A percentile compares a stretch with the other conserved stretches of the same genome.
These are phyloP conservation scores for Xylaria sp. DNA, from an alignment of 2,329 filamentous ascomycete genomes.

Conservation along the genomic window DNA sequence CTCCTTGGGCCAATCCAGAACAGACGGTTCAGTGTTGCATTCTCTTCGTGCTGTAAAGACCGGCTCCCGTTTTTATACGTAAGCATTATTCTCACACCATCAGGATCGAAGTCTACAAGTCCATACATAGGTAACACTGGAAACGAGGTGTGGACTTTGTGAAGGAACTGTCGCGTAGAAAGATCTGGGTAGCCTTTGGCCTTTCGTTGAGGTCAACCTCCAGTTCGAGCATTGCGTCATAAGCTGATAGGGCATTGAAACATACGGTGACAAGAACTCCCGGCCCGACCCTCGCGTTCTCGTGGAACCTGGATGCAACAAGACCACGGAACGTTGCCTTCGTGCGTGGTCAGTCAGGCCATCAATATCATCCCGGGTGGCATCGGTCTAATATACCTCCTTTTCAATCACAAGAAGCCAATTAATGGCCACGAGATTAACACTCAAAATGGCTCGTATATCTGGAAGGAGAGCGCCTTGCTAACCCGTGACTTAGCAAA, in stretches of 20 bases:
- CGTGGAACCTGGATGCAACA: constrained; percentile 66
- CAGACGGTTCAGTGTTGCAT: constrained; percentile 61
- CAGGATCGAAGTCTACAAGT: constrained; percentile 79
- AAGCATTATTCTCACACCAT: constrained; percentile 77
- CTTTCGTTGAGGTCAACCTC: constrained; percentile 52
- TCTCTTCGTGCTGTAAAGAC: constrained; percentile 68
- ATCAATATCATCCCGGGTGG: not conserved
- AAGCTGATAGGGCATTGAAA: not conserved
- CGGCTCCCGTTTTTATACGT: constrained; percentile 79
- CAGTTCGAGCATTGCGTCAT: not conserved
- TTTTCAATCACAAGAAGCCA: constrained; percentile 85
- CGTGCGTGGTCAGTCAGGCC: constrained; percentile 7
- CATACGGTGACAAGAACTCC: constrained; percentile 75
- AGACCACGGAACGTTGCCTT: constrained; percentile 81
- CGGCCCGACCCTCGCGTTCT: constrained; percentile 57
- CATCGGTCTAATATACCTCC: constrained; percentile 62
- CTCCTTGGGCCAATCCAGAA: constrained; percentile 72
- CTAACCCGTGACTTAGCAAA: constrained; percentile 27
- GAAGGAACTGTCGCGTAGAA: constrained; percentile 72
- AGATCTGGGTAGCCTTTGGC: constrained; percentile 87
- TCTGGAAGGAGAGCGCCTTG: constrained; percentile 72
- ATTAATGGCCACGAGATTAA: constrained; percentile 60
- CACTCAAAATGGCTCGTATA: constrained; percentile 57
- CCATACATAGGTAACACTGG: constrained; percentile 67
- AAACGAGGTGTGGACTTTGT: constrained; percentile 58